A percentile compares a stretch with the other conserved stretches of the same genome.
These are phyloP conservation scores for Pleurotus citrinopileatus DNA, from an alignment of 768 basidiomycete species.

Conservation along the genomic window DNA sequence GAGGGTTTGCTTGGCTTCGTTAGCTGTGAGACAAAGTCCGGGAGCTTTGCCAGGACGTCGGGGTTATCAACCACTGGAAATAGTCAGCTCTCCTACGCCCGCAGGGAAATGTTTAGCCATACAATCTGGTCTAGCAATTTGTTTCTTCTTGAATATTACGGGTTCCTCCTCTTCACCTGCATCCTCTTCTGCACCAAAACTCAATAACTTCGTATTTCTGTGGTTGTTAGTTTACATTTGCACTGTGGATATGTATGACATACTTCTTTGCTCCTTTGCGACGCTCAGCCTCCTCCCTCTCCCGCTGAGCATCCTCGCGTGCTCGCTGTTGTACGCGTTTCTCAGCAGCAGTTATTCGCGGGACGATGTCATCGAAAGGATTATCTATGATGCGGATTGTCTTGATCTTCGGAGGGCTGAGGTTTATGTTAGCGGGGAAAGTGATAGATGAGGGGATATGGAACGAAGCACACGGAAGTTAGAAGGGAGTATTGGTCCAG, in stretches of 20 bases:
- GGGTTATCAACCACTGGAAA: slow-evolving; percentile 36
- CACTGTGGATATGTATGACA: slow-evolving; percentile 20
- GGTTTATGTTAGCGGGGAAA: neutral
- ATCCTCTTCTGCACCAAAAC: slow-evolving; percentile 79
- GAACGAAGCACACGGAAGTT: neutral
- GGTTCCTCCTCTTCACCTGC: slow-evolving; percentile 58
- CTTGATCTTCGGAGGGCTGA: slow-evolving; percentile 89
- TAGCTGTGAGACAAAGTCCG: slow-evolving; percentile 38
- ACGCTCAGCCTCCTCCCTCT: slow-evolving; percentile 73
- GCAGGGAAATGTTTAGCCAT: slow-evolving; percentile 26
- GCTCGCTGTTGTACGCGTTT: slow-evolving; percentile 82
- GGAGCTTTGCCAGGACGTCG: slow-evolving; percentile 25
- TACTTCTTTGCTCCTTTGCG: slow-evolving; percentile 88
- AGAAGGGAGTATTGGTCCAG: no score
- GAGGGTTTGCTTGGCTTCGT: slow-evolving; percentile 10
- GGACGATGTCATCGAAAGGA: slow-evolving; percentile 93
- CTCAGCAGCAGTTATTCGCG: slow-evolving; percentile 94
- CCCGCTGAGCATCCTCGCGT: slow-evolving; percentile 67
- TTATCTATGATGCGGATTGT: slow-evolving; percentile 84
- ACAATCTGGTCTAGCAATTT: slow-evolving; percentile 84
- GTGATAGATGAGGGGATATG: neutral
- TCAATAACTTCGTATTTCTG: slow-evolving; percentile 87
- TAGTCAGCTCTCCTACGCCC: neutral
- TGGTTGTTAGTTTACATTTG: no score
- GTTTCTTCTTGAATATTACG: slow-evolving; percentile 67